Conservation (phyloP, 495 filamentous ascomycete species). For the Neurospora discreta region DNA sequence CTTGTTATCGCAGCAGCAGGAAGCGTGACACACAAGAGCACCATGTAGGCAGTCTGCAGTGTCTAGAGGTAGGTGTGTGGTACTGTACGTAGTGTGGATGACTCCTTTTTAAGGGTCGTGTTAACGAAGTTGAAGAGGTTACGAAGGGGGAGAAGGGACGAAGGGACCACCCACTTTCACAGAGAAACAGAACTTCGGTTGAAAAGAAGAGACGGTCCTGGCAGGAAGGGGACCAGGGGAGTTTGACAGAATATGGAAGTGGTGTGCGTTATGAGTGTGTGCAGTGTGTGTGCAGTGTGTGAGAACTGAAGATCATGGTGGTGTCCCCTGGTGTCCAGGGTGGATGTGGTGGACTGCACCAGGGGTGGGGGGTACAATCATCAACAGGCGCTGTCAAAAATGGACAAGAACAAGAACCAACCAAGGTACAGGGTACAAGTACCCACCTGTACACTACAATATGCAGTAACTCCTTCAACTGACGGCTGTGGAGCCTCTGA, state of each 20-base stretch:
- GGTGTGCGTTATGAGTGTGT: background rate
- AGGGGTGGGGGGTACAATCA: background rate
- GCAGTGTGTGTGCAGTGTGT: background rate
- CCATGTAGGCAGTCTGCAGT: background rate
- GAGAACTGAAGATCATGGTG: background rate
- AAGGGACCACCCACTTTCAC: background rate
- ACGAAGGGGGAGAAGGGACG: background rate
- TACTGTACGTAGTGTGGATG: background rate
- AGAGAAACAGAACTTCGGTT: background rate
- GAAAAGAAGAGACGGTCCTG: background rate
- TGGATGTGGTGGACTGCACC: background rate
- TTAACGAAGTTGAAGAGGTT: background rate
- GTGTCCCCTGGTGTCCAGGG: background rate
- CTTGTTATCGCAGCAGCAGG: background rate
- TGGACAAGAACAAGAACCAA: too few species aligned
- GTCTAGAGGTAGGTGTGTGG: background rate
- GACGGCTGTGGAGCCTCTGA: conserved; percentile 2
- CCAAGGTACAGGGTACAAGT: background rate
- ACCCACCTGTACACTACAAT: background rate
- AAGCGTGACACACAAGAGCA: background rate
- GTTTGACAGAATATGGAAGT: background rate
- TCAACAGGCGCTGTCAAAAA: background rate
- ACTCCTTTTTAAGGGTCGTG: background rate
- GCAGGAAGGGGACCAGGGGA: background rate
- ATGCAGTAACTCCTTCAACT: too few species aligned